A percentile compares a stretch with the other conserved stretches of the same genome.
Evolutionary conservation across 345 rosid genomes (phyloP).

Genomic region (Eucalyptus globulus): DNA sequence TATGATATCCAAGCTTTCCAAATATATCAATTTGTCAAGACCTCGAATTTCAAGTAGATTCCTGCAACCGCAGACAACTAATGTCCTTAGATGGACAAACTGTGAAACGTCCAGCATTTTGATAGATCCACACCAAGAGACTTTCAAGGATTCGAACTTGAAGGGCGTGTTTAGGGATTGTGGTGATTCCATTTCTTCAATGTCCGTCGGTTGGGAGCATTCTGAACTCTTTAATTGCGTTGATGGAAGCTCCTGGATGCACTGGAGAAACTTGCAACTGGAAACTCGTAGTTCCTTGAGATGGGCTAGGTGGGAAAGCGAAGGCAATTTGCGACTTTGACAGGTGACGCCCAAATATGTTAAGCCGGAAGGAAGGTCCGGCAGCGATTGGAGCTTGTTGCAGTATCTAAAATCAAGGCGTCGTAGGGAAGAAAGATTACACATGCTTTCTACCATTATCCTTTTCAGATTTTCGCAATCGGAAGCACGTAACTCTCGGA

Average conservation of each 20-base stretch:
- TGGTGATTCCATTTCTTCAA: background rate
- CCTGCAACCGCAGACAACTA: rapidly evolving
- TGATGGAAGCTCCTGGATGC: background rate
- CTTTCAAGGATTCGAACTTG: rapidly evolving
- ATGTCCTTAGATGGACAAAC: background rate
- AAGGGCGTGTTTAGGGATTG: background rate
- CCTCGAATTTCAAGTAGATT: background rate
- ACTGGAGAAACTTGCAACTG: rapidly evolving
- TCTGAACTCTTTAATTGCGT: background rate
- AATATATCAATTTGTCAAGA: background rate
- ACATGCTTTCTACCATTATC: background rate
- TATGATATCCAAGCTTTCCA: background rate
- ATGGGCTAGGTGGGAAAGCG: background rate
- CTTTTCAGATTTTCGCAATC: rapidly evolving
- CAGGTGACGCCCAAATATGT: background rate
- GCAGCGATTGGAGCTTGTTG: rapidly evolving
- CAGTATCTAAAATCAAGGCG: rapidly evolving
- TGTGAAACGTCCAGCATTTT: background rate
- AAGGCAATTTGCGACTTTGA: background rate
- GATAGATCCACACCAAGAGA: rapidly evolving
- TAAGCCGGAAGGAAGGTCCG: background rate
- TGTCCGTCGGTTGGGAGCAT: background rate
- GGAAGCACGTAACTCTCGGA: rapidly evolving
- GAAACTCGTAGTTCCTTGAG: background rate
- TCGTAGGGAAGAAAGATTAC: background rate